phyloP scores from a whole-genome alignment of 306 rosid species.

The Lathyrus aphaca region DNA sequence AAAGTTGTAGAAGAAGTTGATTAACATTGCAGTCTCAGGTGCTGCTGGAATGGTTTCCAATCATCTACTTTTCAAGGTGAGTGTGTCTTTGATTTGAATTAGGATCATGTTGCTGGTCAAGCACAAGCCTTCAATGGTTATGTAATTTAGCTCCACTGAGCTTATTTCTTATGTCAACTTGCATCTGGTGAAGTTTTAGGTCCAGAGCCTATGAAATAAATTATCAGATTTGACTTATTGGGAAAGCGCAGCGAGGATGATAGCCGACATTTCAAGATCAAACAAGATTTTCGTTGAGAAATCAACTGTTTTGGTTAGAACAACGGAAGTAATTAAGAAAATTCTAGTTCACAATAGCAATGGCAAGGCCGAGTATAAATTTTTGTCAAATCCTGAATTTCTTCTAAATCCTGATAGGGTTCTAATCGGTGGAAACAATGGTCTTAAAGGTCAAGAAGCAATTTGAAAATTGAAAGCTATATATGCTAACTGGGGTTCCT shows the following conservation, averaged over 20 bases:
- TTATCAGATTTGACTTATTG: constrained; percentile 85
- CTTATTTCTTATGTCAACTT: too few relatives aligned
- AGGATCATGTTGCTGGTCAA: too few relatives aligned
- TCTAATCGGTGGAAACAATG: constrained; percentile 75
- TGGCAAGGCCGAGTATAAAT: constrained; percentile 59
- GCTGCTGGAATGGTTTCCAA: too few relatives aligned
- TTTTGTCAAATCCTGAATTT: constrained; percentile 83
- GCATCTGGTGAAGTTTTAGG: too few relatives aligned
- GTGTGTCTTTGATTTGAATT: too few relatives aligned
- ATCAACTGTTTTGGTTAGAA: constrained; percentile 82
- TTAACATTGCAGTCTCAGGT: too few relatives aligned
- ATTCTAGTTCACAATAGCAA: constrained; percentile 66
- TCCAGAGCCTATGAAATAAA: too few relatives aligned
- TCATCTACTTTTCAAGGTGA: too few relatives aligned
- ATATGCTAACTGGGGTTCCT: constrained; percentile 76
- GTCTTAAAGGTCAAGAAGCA: constrained; percentile 60
- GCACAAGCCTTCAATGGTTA: too few relatives aligned
- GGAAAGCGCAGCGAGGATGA: constrained; percentile 87
- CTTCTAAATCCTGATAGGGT: constrained; percentile 72
- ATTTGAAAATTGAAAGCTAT: constrained; percentile 59
- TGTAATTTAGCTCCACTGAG: too few relatives aligned
- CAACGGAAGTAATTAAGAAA: constrained; percentile 77
- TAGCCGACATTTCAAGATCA: constrained; percentile 66
- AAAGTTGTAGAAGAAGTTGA: too few relatives aligned
- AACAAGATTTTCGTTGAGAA: constrained; percentile 83